Evolutionary conservation across 345 rosid species (phyloP).

Genomic region (Eucalyptus erythrocorys): DNA sequence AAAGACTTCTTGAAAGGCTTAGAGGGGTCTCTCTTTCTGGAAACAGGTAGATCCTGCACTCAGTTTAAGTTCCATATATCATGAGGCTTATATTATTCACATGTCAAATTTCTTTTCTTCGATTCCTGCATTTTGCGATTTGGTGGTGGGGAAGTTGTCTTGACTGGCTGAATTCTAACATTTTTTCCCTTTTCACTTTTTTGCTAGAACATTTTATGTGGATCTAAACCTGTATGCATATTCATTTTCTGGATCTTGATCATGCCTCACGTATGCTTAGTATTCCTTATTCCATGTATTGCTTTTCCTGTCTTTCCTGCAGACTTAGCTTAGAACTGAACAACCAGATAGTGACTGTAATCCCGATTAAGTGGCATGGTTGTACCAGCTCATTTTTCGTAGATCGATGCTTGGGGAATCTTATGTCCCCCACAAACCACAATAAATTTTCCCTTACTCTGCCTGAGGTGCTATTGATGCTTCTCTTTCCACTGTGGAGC

Average conservation of each 20-base stretch:
- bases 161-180: neutral
- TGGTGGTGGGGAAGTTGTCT: neutral
- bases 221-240: neutral
- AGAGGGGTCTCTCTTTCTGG: conserved; percentile 61
- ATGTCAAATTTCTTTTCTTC: neutral
- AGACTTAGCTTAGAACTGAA: neutral
- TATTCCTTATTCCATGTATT: neutral
- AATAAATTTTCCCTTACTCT: neutral
- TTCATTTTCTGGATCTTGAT: neutral
- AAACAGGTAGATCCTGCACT: conserved; percentile 28
- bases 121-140: neutral
- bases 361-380: neutral
- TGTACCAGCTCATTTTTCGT: neutral
- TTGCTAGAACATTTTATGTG: neutral
- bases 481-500: neutral
- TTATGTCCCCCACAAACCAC: neutral
- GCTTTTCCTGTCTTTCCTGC: neutral
- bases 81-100: neutral
- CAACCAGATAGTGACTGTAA: neutral
- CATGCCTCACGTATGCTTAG: neutral
- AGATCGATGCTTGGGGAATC: neutral
- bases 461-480: neutral
- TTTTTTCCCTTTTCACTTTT: neutral
- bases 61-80: neutral
- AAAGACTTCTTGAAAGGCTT: conserved; percentile 82